phyloP scores from a whole-genome alignment of 1,284 basidiomycete genomes.

The Malassezia slooffiae region DNA sequence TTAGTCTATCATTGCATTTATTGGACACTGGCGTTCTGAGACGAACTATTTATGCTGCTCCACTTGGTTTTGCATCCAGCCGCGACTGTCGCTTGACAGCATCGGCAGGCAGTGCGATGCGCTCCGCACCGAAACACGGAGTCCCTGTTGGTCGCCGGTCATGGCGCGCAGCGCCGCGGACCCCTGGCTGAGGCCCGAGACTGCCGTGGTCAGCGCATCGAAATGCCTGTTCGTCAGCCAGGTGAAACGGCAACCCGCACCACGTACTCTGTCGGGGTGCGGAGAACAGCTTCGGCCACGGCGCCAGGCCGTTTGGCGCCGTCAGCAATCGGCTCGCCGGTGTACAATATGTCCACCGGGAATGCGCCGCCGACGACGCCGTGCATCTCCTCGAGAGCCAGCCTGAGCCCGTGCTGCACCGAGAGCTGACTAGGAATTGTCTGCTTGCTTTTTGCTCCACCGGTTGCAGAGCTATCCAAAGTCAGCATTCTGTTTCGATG shows the following conservation, averaged over 20 bases:
- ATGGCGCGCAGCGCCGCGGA: background rate
- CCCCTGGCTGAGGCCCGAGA: constrained; percentile 1
- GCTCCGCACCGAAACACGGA: constrained; percentile 2
- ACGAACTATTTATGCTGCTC: background rate
- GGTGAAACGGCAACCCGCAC: background rate
- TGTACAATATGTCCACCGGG: constrained; percentile 23
- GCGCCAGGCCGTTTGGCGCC: background rate
- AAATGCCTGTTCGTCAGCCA: background rate
- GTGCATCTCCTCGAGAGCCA: constrained; percentile 16
- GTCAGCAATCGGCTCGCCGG: constrained; percentile 8
- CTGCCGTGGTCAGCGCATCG: constrained; percentile 1
- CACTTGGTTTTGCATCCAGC: constrained; percentile 1
- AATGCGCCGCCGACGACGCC: constrained; percentile 22
- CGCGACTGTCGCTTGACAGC: constrained; percentile 6
- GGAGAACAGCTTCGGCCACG: constrained; percentile 6
- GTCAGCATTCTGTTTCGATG: too few relatives aligned
- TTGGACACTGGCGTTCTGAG: too few relatives aligned
- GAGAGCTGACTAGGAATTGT: constrained; percentile 1
- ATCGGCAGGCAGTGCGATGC: constrained; percentile 10
- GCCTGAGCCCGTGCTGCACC: constrained; percentile 14
- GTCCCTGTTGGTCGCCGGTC: constrained; percentile 2
- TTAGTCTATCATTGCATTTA: too few relatives aligned
- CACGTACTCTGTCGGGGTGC: constrained; percentile 9
- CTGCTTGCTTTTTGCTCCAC: too few relatives aligned
- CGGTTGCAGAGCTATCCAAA: too few relatives aligned